Conservation (phyloP, 768 basidiomycete genomes). For the Pholiota molesta region DNA sequence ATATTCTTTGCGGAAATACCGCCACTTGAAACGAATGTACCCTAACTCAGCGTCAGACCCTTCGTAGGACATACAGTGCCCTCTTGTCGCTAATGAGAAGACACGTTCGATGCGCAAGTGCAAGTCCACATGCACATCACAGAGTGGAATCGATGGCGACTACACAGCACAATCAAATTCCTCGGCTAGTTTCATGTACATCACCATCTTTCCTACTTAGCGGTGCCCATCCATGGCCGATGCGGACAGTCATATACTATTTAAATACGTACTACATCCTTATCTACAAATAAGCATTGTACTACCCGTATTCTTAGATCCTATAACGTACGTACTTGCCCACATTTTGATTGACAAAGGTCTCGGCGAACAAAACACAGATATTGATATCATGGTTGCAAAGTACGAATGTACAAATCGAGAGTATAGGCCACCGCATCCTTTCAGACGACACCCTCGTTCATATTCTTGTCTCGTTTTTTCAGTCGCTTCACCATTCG, state of each 20-base stretch:
- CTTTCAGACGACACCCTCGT: slow-evolving; percentile 8
- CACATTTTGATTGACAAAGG: neutral
- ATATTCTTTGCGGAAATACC: slow-evolving; percentile 83
- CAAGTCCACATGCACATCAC: neutral
- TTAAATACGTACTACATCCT: no score
- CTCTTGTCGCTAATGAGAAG: neutral
- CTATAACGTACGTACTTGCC: no score
- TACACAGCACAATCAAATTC: neutral
- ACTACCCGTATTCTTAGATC: no score
- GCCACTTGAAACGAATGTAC: slow-evolving; percentile 78
- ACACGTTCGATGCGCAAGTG: slow-evolving; percentile 6
- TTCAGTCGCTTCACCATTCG: neutral
- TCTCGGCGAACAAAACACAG: neutral
- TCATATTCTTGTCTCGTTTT: neutral
- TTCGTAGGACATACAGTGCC: neutral
- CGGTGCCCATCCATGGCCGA: no score
- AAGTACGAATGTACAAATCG: neutral
- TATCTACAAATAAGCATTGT: no score
- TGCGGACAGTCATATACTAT: neutral
- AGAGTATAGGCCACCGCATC: slow-evolving; percentile 24
- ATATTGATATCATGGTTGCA: neutral
- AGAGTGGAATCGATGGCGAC: neutral
- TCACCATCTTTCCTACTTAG: neutral
- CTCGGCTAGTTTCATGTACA: neutral
- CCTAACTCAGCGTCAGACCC: slow-evolving; percentile 32